phyloP scores from a whole-genome alignment of 2,329 filamentous ascomycete species.

The Apiospora saccharicola region DNA sequence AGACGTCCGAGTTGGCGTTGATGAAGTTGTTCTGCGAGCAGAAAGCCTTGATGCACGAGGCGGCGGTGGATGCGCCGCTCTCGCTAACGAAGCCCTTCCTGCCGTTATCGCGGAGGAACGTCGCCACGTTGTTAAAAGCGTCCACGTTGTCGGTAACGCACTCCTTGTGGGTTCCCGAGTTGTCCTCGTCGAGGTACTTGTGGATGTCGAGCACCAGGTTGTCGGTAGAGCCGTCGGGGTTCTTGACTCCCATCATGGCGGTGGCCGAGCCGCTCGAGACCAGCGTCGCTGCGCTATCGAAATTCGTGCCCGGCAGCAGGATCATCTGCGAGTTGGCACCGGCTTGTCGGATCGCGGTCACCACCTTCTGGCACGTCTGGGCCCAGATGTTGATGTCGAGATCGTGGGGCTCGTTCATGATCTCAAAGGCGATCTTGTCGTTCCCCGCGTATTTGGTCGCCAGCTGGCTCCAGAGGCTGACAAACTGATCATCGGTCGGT shows the following conservation, averaged over 20 bases:
- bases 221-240: constrained; percentile 64
- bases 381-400: constrained; percentile 65
- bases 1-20: constrained; percentile 54
- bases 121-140: constrained; percentile 55
- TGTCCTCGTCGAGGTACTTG: constrained; percentile 66
- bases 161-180: constrained; percentile 58
- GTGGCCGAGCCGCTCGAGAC: constrained; percentile 58
- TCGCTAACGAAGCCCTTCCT: constrained; percentile 60
- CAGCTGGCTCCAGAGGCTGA: constrained; percentile 63
- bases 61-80: constrained; percentile 55
- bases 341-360: constrained; percentile 69
- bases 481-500: constrained; percentile 65
- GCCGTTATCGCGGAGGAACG: constrained; percentile 55
- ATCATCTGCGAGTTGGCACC: constrained; percentile 71
- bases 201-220: constrained; percentile 67
- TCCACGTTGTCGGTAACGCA: constrained; percentile 62
- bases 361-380: constrained; percentile 65
- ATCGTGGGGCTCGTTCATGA: constrained; percentile 77
- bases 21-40: constrained; percentile 56
- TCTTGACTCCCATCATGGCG: constrained; percentile 60
- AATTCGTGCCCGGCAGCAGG: constrained; percentile 69
- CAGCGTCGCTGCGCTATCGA: constrained; percentile 57
- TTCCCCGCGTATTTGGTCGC: constrained; percentile 64
- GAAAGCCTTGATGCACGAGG: constrained; percentile 52
- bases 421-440: constrained; percentile 64